Evolutionary conservation across 2,329 filamentous ascomycete genomes (phyloP), one percentile per base, ranked within the genome.

Genomic region (Phoma sp.): DNA sequence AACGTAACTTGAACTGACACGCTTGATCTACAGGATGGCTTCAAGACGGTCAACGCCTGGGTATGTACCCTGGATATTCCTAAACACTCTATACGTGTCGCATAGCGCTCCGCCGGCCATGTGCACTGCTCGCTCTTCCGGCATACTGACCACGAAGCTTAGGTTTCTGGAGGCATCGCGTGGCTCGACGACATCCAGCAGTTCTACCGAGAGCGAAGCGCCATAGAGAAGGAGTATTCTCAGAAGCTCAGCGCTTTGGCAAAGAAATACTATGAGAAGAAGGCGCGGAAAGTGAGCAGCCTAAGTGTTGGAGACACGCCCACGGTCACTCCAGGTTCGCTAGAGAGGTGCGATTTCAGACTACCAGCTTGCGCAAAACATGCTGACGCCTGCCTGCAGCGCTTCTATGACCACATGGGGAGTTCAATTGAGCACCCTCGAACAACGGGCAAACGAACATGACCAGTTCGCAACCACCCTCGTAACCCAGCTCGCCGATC

Each of bases 151-250:
- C 49, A 30, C 25, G 44, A 46, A 46, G 45, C 43, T 14, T 47
- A 86, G 83, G 90, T 96, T 52, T 83, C 86, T 60, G 88, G 90
- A 74, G 92, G 93, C 61, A 96, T 99, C 74, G 82, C 85, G 62
- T 99, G 93, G 93, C 87, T 99, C 55, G 93, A 97, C 69, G 95
- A 99, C 68, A 90, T 99, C 60, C 91, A 99, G 75, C 88, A 91
- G 71, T 99, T 98, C 80, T 99, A 98, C 81, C 90, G 95, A 61
- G 95, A 99, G 77, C 86, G 96, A 53, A 91, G 91, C 71, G 86
- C 81, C 32, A 96, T 99, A 74, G 95, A 99, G 79, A 97, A 96
- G 78, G 96, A 99, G 75, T 98, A 99, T 75, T 89, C 91, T 67
- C 84, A 89, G 60, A 98, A 93, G 77, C 86, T 99, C 61, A 89